Evolutionary conservation across 495 filamentous ascomycete species (phyloP).

Genomic region (Hypomontagnella submonticulosa): DNA sequence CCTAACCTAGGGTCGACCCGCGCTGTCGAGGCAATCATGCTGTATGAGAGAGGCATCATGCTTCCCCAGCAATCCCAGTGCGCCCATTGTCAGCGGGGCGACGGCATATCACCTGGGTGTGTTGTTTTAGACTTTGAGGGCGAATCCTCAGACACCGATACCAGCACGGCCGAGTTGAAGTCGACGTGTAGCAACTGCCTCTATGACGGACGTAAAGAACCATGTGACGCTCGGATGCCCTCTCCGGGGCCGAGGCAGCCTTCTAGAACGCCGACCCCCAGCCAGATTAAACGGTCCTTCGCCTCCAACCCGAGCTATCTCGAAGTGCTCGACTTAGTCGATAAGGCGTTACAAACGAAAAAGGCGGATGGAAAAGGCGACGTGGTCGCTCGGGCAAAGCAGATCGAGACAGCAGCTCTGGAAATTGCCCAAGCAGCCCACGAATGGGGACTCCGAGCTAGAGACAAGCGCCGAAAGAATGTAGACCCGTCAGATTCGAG

Average conservation of each 20-base stretch:
- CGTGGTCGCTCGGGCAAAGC: constrained; percentile 16
- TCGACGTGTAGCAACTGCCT: constrained; percentile 36
- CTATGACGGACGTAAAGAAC: constrained; percentile 19
- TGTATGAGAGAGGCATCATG: constrained; percentile 38
- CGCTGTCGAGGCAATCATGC: constrained; percentile 34
- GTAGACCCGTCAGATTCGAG: constrained; percentile 9
- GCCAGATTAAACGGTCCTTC: constrained; percentile 26
- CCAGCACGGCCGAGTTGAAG: neutral
- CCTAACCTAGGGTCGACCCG: constrained; percentile 23
- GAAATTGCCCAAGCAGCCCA: constrained; percentile 40
- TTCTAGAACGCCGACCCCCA: constrained; percentile 30
- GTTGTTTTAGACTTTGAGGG: constrained; percentile 18
- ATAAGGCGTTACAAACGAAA: constrained; percentile 18
- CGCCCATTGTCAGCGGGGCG: constrained; percentile 24
- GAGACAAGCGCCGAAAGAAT: constrained; percentile 28
- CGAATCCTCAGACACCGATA: neutral
- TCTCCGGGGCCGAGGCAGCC: constrained; percentile 14
- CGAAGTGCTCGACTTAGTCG: constrained; percentile 33
- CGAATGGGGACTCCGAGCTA: constrained; percentile 30
- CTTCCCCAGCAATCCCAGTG: constrained; percentile 29
- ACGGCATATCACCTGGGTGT: constrained; percentile 33
- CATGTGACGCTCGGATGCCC: constrained; percentile 20
- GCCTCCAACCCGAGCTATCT: constrained; percentile 22
- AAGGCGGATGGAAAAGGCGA: constrained; percentile 18
- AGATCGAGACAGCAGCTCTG: constrained; percentile 36